Base-by-base conservation (phyloP, 169 alveolate species). In the Haemoproteus tartakovskyi region DNA sequence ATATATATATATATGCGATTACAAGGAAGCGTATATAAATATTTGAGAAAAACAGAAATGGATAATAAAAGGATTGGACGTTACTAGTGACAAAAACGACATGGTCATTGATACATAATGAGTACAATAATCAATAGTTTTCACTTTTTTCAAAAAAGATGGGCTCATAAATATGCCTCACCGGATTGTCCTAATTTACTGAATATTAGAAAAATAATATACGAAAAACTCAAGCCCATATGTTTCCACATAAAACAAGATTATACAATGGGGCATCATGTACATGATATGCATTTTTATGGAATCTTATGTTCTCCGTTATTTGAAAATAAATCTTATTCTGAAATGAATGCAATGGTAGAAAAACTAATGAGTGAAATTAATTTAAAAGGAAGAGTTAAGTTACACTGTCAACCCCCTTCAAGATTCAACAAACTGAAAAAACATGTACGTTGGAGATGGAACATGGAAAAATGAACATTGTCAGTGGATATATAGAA, bases 291-390 rank as follows among this genome's bases (percentile, higher is more conserved):
- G 79, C 92, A 89, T 29, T 87, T 87, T 57, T 78, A 92, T 92
- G 96, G 96, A 0, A 85, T 92, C 22, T 60, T 92, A n/a, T 92
- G 96, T 45, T 92, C 96, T 14, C 96, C 96, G 24, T 63, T 90
- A 9, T 92, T 92, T 54, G 96, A 92, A 57, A 93, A 94, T 52
- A 92, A 92, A 60, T 79, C 88, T 22, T 91, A 92, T 79, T 30
- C 63, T 37, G 95, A 92, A 45, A 92, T 92, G 50, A 87, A 91
- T 60, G 85, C 79, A 21, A 89, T 92, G 92, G 94, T 92, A 2
- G 90, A 89, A 54, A 81, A 85, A 45, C 79, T 87, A 26, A 36
- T 89, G 74, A 94, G 95, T 83, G 87, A 60, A 40, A 80, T 62
- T 5, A 37, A 60, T 33, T 18, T 59, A 21, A 33, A 62, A 50